Evolutionary conservation across 768 basidiomycete species (phyloP).

Genomic region (Phylloporus arenicola): DNA sequence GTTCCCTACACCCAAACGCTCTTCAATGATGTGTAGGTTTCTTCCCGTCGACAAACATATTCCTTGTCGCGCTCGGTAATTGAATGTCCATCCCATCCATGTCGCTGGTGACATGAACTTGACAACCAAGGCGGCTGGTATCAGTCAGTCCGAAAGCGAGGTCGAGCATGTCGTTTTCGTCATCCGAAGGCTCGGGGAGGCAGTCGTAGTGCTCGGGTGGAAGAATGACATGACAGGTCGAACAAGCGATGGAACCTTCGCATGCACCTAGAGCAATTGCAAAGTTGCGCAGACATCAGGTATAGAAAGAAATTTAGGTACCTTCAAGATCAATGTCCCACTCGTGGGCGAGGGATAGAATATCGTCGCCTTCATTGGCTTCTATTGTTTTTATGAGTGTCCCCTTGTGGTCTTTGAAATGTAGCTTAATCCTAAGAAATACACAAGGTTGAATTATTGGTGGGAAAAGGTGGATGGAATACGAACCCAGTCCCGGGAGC

Average conservation of each 20-base stretch:
- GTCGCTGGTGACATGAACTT: conserved; percentile 71
- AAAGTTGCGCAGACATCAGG: background rate
- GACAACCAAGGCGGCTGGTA: conserved; percentile 79
- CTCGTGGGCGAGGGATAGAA: conserved; percentile 88
- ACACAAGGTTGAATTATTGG: background rate
- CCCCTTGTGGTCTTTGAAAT: conserved; percentile 88
- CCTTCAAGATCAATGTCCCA: conserved; percentile 96
- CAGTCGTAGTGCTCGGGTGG: conserved; percentile 67
- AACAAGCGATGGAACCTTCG: conserved; percentile 94
- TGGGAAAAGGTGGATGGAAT: background rate
- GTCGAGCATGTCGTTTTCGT: conserved; percentile 98
- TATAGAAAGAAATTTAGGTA: conserved; percentile 29
- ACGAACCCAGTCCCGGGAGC: conserved; percentile 62
- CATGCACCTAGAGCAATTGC: conserved; percentile 69
- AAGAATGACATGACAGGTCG: conserved; percentile 89
- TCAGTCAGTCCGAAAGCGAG: conserved; percentile 97
- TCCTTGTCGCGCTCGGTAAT: conserved; percentile 87
- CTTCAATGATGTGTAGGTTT: conserved; percentile 46
- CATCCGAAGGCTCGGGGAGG: conserved; percentile 90
- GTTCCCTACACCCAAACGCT: background rate
- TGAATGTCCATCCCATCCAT: conserved; percentile 82
- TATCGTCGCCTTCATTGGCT: conserved; percentile 90
- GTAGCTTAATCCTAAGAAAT: conserved; percentile 67
- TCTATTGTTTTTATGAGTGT: conserved; percentile 80
- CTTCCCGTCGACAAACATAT: conserved; percentile 92